phyloP scores from a whole-genome alignment of 2,329 filamentous ascomycete species.

The Aspergillus pseudoterreus region DNA sequence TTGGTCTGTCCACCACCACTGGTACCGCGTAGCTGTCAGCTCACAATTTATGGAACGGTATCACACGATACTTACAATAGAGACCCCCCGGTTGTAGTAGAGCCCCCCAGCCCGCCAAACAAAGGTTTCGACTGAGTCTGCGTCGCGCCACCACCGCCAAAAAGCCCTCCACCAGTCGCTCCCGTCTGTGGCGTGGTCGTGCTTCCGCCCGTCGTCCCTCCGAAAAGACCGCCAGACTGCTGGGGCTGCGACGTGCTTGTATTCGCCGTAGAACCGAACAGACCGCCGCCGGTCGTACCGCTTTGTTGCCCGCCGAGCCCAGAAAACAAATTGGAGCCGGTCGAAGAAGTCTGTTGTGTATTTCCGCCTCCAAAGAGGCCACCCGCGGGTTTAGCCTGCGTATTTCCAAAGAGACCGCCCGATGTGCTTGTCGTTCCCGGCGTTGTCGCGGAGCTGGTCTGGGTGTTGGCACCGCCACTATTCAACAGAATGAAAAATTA shows the following conservation, averaged over 20 bases:
- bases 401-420: slow-evolving; percentile 31
- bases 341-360: slow-evolving; percentile 24
- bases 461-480: slow-evolving; percentile 26
- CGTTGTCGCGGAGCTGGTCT: slow-evolving; percentile 25
- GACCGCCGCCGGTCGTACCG: slow-evolving; percentile 20
- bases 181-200: slow-evolving; percentile 20
- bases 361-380: slow-evolving; percentile 29
- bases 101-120: slow-evolving; percentile 29
- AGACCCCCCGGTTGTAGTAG: slow-evolving; percentile 25
- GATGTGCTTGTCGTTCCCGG: slow-evolving; percentile 24
- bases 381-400: slow-evolving; percentile 30
- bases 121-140: slow-evolving; percentile 34
- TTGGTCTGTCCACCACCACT: slow-evolving; percentile 23
- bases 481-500: slow-evolving; percentile 6
- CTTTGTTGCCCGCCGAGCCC: slow-evolving; percentile 27
- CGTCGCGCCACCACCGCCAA: slow-evolving; percentile 26
- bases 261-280: slow-evolving; percentile 23
- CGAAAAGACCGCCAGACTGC: slow-evolving; percentile 24
- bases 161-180: slow-evolving; percentile 30
- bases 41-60: background rate
- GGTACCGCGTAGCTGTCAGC: background rate
- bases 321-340: slow-evolving; percentile 32
- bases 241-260: slow-evolving; percentile 28
- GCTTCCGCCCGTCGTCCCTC: slow-evolving; percentile 12
- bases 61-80: slow-evolving; percentile 31